A percentile compares a stretch with the other conserved stretches of the same genome.
Conservation (phyloP, 2,329 filamentous ascomycete species). For the Botrytis paeoniae region DNA sequence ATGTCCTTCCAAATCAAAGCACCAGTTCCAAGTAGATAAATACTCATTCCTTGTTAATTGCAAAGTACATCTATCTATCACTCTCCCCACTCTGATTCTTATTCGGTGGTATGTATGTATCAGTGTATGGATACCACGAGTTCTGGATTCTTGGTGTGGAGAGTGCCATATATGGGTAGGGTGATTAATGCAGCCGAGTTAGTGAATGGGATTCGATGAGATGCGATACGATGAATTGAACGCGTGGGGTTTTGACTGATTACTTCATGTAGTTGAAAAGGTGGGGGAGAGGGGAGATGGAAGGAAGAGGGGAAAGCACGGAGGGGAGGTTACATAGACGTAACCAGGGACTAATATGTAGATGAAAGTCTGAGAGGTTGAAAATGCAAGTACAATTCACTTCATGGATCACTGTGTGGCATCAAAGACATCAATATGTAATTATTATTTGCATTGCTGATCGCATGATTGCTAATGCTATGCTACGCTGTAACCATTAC, state of each 20-base stretch:
- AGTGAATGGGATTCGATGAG: too few relatives aligned
- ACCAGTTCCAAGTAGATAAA: too few relatives aligned
- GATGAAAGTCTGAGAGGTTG: not conserved
- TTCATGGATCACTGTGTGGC: not conserved
- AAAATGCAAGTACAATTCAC: not conserved
- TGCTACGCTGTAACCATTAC: not conserved
- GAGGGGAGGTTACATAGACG: not conserved
- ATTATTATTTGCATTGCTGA: not conserved
- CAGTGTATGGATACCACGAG: too few relatives aligned
- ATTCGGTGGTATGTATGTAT: too few relatives aligned
- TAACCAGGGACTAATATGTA: not conserved
- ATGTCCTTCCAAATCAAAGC: too few relatives aligned
- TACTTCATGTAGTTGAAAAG: not conserved
- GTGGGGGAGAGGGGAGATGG: too few relatives aligned
- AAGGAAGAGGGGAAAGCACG: not conserved
- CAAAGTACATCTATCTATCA: too few relatives aligned
- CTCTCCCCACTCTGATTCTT: too few relatives aligned
- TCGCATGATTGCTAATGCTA: constrained; percentile 3
- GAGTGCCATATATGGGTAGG: too few relatives aligned
- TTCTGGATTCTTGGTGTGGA: too few relatives aligned
- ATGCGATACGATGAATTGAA: not conserved
- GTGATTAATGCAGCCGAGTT: too few relatives aligned
- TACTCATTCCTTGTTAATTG: too few relatives aligned
- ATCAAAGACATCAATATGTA: not conserved
- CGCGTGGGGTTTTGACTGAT: not conserved